phyloP scores from a whole-genome alignment of 2,329 filamentous ascomycete species.

The Paraphaeosphaeria minitans region DNA sequence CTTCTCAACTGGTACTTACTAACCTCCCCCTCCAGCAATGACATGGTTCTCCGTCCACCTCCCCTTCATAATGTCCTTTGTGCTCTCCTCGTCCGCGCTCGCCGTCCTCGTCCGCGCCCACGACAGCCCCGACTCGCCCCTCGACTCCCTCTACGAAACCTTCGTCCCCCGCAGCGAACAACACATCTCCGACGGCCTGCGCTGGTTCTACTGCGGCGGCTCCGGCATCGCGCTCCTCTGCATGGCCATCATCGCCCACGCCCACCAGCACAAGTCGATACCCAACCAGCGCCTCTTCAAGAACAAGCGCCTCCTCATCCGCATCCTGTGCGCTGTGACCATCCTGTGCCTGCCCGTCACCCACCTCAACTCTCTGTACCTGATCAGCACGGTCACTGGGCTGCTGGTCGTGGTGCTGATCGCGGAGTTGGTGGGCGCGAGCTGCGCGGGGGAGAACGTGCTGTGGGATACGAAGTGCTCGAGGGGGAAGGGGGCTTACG shows the following conservation, averaged over 20 bases:
- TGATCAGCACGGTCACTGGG: conserved; percentile 48
- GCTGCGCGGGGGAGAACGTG: conserved; percentile 35
- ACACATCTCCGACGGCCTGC: conserved; percentile 59
- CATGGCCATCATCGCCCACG: conserved; percentile 61
- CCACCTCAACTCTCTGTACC: conserved; percentile 43
- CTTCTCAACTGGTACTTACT: not conserved
- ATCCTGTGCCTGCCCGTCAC: conserved; percentile 63
- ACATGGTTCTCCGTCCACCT: conserved; percentile 64
- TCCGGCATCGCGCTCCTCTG: conserved; percentile 60
- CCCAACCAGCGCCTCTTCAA: conserved; percentile 58
- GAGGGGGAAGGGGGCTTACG: conserved; percentile 35
- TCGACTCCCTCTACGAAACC: conserved; percentile 55
- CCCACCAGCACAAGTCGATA: conserved; percentile 62
- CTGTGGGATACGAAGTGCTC: conserved; percentile 32
- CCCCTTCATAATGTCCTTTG: conserved; percentile 67
- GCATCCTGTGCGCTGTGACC: conserved; percentile 56
- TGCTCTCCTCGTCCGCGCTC: conserved; percentile 63
- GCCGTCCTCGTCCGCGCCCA: conserved; percentile 64
- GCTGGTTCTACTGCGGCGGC: conserved; percentile 69
- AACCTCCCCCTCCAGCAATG: conserved; percentile 46
- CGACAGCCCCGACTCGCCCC: conserved; percentile 57
- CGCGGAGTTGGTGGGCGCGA: conserved; percentile 43
- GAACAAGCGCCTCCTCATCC: conserved; percentile 57
- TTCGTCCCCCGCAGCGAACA: conserved; percentile 58
- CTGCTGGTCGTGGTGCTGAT: conserved; percentile 42